These are phyloP conservation scores for Osmozyma mogii DNA, from an alignment of 805 yeast genomes.

Conservation along the genomic window DNA sequence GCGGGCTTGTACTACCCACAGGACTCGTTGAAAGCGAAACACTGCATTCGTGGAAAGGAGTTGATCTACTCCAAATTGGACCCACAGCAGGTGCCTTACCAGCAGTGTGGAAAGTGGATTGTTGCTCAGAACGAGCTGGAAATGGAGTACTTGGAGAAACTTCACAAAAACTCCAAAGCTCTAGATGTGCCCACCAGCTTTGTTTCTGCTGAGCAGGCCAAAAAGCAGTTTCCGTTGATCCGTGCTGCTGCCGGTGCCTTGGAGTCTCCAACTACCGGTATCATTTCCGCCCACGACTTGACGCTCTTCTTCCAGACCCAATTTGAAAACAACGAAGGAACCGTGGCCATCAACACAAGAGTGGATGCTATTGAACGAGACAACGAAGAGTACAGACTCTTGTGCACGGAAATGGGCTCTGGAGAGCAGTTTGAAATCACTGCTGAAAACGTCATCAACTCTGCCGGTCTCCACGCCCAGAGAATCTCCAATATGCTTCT, in stretches of 20 bases:
- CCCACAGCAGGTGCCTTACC: conserved; percentile 39
- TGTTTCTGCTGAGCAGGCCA: conserved; percentile 39
- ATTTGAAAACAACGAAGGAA: conserved; percentile 55
- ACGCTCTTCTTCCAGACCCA: conserved; percentile 50
- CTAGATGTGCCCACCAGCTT: conserved; percentile 54
- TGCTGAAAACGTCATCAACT: conserved; percentile 56
- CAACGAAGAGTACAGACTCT: conserved; percentile 16
- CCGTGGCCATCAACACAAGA: conserved; percentile 52
- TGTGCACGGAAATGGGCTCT: conserved; percentile 21
- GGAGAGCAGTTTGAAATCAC: conserved; percentile 32
- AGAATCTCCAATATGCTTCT: conserved; percentile 60
- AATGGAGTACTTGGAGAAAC: conserved; percentile 45
- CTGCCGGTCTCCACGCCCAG: conserved; percentile 77
- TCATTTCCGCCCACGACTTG: conserved; percentile 71
- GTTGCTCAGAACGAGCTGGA: conserved; percentile 74
- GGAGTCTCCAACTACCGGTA: conserved; percentile 78
- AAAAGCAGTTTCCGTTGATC: conserved; percentile 56
- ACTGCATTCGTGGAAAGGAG: conserved; percentile 72
- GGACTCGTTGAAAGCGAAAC: conserved; percentile 53
- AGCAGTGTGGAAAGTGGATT: conserved; percentile 75
- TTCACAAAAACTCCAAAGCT: conserved; percentile 42
- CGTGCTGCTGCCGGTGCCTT: conserved; percentile 54
- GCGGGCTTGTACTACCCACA: conserved; percentile 82
- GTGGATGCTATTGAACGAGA: conserved; percentile 36
- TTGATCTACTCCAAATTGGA: conserved; percentile 42